phyloP scores from a whole-genome alignment of 2,329 filamentous ascomycete genomes.

The Neofusicoccum umdonicola region DNA sequence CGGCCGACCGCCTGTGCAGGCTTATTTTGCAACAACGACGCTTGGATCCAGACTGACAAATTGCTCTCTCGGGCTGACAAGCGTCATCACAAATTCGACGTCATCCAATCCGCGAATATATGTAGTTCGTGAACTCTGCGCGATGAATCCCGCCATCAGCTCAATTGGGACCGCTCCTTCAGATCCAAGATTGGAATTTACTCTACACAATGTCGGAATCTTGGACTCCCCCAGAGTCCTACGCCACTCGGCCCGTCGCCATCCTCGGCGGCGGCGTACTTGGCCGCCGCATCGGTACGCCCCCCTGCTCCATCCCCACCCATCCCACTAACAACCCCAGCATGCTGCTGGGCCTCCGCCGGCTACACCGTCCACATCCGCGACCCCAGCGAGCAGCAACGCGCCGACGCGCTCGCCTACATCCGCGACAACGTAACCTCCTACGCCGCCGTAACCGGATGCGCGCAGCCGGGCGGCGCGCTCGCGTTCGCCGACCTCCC shows the following conservation, averaged over 20 bases:
- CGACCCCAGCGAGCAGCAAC: constrained; percentile 42
- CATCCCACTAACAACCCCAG: background rate
- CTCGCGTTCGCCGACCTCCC: constrained; percentile 39
- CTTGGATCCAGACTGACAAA: background rate
- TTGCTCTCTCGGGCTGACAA: background rate
- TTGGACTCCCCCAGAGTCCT: background rate
- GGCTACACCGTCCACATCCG: constrained; percentile 46
- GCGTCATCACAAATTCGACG: background rate
- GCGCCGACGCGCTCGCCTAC: constrained; percentile 40
- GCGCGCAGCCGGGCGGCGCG: constrained; percentile 26
- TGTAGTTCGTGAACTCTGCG: background rate
- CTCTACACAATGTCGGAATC: background rate
- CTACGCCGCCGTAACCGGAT: constrained; percentile 16
- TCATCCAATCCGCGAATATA: background rate
- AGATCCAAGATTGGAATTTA: too few species aligned
- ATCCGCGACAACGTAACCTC: constrained; percentile 36
- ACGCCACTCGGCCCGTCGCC: constrained; percentile 23
- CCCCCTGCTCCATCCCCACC: background rate
- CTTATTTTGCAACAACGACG: background rate
- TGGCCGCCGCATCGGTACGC: constrained; percentile 20
- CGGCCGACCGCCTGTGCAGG: background rate
- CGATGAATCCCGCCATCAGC: background rate
- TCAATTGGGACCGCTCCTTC: background rate
- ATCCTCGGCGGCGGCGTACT: constrained; percentile 24
- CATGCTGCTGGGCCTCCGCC: constrained; percentile 36